Evolutionary conservation across 1,139 yeast genomes (phyloP).

Genomic region (Lodderomyces jiufengensis): DNA sequence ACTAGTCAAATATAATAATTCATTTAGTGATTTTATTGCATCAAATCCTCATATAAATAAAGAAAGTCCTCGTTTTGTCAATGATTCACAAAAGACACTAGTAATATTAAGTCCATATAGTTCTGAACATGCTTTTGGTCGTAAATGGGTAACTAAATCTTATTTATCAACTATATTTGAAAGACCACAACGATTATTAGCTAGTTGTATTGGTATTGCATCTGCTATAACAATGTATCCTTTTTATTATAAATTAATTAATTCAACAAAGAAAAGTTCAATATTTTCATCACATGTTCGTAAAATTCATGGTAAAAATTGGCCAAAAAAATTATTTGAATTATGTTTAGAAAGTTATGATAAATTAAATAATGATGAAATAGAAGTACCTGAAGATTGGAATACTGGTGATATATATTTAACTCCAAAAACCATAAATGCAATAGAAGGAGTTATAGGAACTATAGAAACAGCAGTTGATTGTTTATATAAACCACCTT

Average conservation of each 20-base stretch:
- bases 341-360: slow-evolving; percentile 58
- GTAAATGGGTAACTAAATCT: slow-evolving; percentile 72
- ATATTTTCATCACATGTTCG: slow-evolving; percentile 58
- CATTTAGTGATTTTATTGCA: slow-evolving; percentile 46
- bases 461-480: slow-evolving; percentile 76
- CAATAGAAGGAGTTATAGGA: slow-evolving; percentile 77
- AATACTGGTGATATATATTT: slow-evolving; percentile 81
- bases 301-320: slow-evolving; percentile 69
- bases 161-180: slow-evolving; percentile 74
- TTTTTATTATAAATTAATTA: slow-evolving; percentile 49
- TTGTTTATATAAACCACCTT: slow-evolving; percentile 37
- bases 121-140: slow-evolving; percentile 65
- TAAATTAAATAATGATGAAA: slow-evolving; percentile 49
- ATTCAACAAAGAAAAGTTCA: slow-evolving; percentile 46
- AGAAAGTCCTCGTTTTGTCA: slow-evolving; percentile 46
- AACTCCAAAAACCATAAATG: slow-evolving; percentile 63
- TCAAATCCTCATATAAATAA: slow-evolving; percentile 55
- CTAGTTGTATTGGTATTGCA: slow-evolving; percentile 73
- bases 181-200: slow-evolving; percentile 76
- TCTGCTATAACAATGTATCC: slow-evolving; percentile 75
- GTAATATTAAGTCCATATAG: slow-evolving; percentile 58
- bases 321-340: slow-evolving; percentile 63
- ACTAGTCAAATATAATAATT: slow-evolving; percentile 36
- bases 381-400: slow-evolving; percentile 83
- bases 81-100: slow-evolving; percentile 48